phyloP scores from a whole-genome alignment of 768 basidiomycete species.

The Nidularia pulvinata region DNA sequence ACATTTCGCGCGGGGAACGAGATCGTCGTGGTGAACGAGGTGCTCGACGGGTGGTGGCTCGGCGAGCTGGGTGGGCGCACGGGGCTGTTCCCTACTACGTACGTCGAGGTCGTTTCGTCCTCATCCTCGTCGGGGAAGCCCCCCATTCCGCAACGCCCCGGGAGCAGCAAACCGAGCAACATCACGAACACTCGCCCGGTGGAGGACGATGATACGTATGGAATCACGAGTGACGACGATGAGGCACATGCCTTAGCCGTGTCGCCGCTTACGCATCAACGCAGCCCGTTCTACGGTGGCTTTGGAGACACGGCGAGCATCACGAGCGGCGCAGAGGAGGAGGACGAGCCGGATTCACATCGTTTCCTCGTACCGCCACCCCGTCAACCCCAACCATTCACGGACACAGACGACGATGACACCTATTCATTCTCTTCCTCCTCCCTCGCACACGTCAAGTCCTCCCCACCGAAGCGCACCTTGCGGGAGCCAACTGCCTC shows the following conservation, averaged over 20 bases:
- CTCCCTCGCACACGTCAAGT: constrained; percentile 4
- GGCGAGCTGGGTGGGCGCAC: constrained; percentile 70
- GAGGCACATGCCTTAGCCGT: constrained; percentile 50
- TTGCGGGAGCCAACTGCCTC: background rate
- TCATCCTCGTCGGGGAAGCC: constrained; percentile 24
- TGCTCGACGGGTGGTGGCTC: constrained; percentile 92
- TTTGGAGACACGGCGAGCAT: constrained; percentile 39
- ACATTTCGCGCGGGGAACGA: constrained; percentile 74
- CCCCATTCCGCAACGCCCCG: too few species aligned
- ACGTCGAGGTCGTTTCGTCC: constrained; percentile 54
- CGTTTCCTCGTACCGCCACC: constrained; percentile 12
- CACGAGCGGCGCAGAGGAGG: constrained; percentile 40
- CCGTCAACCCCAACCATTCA: background rate
- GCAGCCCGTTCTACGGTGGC: constrained; percentile 43
- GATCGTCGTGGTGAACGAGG: constrained; percentile 76
- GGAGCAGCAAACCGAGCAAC: constrained; percentile 12
- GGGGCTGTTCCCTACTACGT: constrained; percentile 82
- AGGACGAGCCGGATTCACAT: constrained; percentile 9
- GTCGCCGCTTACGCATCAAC: constrained; percentile 38
- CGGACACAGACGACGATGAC: background rate
- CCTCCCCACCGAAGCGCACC: constrained; percentile 3
- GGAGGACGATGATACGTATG: constrained; percentile 8
- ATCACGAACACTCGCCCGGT: constrained; percentile 5
- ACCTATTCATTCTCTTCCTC: background rate
- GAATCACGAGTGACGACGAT: constrained; percentile 35